A percentile compares a stretch with the other conserved stretches of the same genome.
Evolutionary conservation across 371 early-diverging fungal species (phyloP).

Genomic region (Syncephalastrum monosporum): DNA sequence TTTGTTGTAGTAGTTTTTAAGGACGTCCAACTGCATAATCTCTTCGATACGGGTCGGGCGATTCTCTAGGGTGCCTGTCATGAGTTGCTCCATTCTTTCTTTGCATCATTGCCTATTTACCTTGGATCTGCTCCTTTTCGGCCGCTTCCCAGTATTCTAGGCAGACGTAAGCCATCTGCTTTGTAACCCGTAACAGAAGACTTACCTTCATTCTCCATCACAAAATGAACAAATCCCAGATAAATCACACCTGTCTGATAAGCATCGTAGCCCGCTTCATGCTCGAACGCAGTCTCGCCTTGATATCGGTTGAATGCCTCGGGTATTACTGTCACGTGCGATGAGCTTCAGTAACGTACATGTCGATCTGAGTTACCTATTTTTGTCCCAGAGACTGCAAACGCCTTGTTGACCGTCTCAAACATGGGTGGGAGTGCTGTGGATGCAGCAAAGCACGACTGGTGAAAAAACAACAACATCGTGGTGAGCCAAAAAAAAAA

Average conservation of each 20-base stretch:
- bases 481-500: background rate
- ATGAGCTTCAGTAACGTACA: background rate
- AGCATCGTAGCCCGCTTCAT: constrained; percentile 93
- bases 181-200: background rate
- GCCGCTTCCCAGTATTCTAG: background rate
- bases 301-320: constrained; percentile 37
- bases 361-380: constrained; percentile 34
- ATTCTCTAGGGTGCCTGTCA: too few relatives aligned
- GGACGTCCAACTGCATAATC: background rate
- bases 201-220: constrained; percentile 39
- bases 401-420: constrained; percentile 29
- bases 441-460: constrained; percentile 23
- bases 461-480: background rate
- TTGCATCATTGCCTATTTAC: background rate
- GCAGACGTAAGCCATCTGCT: background rate
- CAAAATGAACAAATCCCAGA: constrained; percentile 50
- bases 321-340: constrained; percentile 21
- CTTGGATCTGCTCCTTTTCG: constrained; percentile 2
- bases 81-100: too few relatives aligned
- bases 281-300: constrained; percentile 38
- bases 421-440: constrained; percentile 34
- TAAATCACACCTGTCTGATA: constrained; percentile 83
- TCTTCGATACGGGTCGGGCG: too few relatives aligned
- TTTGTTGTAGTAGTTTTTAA: constrained; percentile 38
- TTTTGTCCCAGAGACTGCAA: constrained; percentile 29